phyloP scores from a whole-genome alignment of 495 filamentous ascomycete species.

The Chaetomidium leptoderma region DNA sequence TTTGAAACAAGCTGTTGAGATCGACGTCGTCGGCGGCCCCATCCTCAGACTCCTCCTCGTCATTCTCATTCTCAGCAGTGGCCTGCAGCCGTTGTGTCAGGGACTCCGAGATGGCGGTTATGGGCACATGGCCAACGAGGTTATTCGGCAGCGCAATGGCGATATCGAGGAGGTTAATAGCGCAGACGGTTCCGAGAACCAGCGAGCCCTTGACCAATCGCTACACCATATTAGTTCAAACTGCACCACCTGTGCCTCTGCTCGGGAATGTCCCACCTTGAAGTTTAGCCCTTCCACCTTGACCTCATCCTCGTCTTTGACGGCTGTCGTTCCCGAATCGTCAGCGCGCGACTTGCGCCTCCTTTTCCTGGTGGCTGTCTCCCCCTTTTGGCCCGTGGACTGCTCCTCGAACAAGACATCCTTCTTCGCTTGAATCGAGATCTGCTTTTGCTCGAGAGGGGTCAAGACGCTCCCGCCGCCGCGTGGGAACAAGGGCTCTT shows the following conservation, averaged over 20 bases:
- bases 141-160: constrained; percentile 85
- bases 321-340: constrained; percentile 38
- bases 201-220: constrained; percentile 76
- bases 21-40: constrained; percentile 57
- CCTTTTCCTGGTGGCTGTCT: constrained; percentile 44
- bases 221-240: constrained; percentile 50
- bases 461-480: constrained; percentile 88
- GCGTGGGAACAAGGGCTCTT: constrained; percentile 86
- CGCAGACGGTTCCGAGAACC: constrained; percentile 78
- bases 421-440: constrained; percentile 84
- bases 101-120: constrained; percentile 78
- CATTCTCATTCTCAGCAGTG: constrained; percentile 51
- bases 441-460: constrained; percentile 91
- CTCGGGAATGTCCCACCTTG: constrained; percentile 56
- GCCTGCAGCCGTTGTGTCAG: constrained; percentile 57
- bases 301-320: constrained; percentile 53
- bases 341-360: constrained; percentile 52
- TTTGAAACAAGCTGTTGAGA: constrained; percentile 63
- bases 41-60: constrained; percentile 46
- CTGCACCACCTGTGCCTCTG: background rate
- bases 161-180: constrained; percentile 74
- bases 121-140: constrained; percentile 78
- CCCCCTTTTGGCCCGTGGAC: constrained; percentile 42
- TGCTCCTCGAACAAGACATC: constrained; percentile 92
- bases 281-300: constrained; percentile 84